phyloP scores from a whole-genome alignment of 805 yeast genomes.

The Scheffersomyces ergatensis region DNA sequence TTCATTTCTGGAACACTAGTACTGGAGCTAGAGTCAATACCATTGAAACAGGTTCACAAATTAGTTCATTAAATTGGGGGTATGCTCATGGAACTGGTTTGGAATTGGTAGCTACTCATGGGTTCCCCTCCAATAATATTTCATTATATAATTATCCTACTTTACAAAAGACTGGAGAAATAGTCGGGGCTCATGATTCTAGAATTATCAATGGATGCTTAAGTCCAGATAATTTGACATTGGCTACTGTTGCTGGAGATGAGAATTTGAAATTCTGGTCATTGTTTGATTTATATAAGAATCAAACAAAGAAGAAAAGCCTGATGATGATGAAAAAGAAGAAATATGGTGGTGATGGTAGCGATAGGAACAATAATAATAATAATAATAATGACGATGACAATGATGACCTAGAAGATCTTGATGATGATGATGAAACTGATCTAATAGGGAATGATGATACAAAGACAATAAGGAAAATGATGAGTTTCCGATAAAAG shows the following conservation, averaged over 20 bases:
- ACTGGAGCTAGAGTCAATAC: conserved; percentile 85
- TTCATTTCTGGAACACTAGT: conserved; percentile 93
- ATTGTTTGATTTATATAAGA: conserved; percentile 60
- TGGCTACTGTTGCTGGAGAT: conserved; percentile 95
- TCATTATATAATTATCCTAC: conserved; percentile 84
- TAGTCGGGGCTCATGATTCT: conserved; percentile 82
- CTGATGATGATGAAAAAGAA: conserved; percentile 15
- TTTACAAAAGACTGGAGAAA: conserved; percentile 83
- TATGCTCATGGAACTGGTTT: conserved; percentile 64
- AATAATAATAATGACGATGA: conserved; percentile 1
- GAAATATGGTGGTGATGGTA: conserved; percentile 10
- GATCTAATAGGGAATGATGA: conserved; percentile 11
- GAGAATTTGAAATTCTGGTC: conserved; percentile 96
- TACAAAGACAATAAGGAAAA: conserved; percentile 20
- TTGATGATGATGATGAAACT: conserved; percentile 11
- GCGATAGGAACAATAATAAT: not conserved
- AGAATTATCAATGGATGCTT: conserved; percentile 79
- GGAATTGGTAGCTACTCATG: conserved; percentile 93
- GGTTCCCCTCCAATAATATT: conserved; percentile 83
- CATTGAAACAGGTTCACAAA: conserved; percentile 90
- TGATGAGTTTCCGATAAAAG: conserved; percentile 23
- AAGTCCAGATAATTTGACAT: conserved; percentile 85
- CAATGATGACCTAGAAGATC: conserved; percentile 8
- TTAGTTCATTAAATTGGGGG: conserved; percentile 93
- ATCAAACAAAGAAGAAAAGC: conserved; percentile 10